Conservation (phyloP, 2,329 filamentous ascomycete species). For the Pseudomassariella vexata region DNA sequence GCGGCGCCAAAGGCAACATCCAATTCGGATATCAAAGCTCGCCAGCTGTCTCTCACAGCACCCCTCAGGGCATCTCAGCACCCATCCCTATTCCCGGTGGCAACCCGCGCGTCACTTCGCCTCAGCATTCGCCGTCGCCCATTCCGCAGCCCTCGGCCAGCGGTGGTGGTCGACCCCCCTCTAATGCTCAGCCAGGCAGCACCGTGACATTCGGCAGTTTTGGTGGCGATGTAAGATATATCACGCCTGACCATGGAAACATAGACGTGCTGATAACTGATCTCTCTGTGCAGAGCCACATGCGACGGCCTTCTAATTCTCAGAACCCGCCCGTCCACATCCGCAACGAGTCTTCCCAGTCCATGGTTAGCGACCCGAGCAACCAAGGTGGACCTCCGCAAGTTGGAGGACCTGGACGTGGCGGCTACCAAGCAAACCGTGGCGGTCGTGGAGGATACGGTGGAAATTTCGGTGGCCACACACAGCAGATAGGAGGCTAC, state of each 20-base stretch:
- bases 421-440: conserved; percentile 42
- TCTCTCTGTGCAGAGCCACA: conserved; percentile 44
- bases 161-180: conserved; percentile 83
- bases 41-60: conserved; percentile 60
- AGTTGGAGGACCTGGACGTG: conserved; percentile 45
- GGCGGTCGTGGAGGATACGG: conserved; percentile 44
- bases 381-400: conserved; percentile 48
- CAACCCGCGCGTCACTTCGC: conserved; percentile 73
- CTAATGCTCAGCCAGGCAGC: conserved; percentile 59
- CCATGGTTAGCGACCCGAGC: conserved; percentile 69
- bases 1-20: conserved; percentile 58
- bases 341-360: conserved; percentile 50
- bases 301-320: conserved; percentile 52
- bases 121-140: conserved; percentile 82
- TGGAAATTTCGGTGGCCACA: conserved; percentile 41
- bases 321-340: conserved; percentile 7
- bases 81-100: conserved; percentile 56
- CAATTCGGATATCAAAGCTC: conserved; percentile 79
- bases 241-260: conserved; percentile 13
- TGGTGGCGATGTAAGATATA: conserved; percentile 64
- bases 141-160: conserved; percentile 83
- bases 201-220: conserved; percentile 82
- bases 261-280: conserved; percentile 19
- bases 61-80: conserved; percentile 52
- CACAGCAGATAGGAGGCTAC: conserved; percentile 39